Evolutionary conservation across 2,329 filamentous ascomycete genomes (phyloP).

Genomic region (Botryotinia calthae): DNA sequence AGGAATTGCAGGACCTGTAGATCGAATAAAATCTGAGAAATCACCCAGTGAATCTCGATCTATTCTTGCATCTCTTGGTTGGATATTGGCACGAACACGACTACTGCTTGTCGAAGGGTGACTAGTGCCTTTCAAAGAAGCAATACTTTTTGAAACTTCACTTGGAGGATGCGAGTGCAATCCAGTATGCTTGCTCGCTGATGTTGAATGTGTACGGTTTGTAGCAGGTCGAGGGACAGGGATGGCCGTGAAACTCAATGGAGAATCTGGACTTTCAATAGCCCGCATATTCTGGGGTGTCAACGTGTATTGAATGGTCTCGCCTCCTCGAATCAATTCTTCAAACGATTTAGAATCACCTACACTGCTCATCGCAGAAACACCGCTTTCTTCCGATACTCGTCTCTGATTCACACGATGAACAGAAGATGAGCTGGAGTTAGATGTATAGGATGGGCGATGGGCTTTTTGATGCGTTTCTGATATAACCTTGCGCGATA

Average conservation of each 20-base stretch:
- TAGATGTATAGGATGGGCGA: constrained; percentile 44
- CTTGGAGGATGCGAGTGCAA: constrained; percentile 29
- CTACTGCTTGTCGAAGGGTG: constrained; percentile 27
- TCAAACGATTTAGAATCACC: constrained; percentile 70
- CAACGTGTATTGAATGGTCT: constrained; percentile 79
- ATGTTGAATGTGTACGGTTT: constrained; percentile 34
- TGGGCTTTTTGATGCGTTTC: constrained; percentile 24
- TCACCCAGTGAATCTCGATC: constrained; percentile 71
- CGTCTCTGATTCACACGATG: constrained; percentile 52
- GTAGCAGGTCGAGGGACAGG: constrained; percentile 27
- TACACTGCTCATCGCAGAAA: constrained; percentile 41
- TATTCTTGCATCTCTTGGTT: constrained; percentile 70
- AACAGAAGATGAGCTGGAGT: constrained; percentile 49
- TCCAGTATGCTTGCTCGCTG: constrained; percentile 29
- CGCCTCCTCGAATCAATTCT: constrained; percentile 75
- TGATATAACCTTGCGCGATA: constrained; percentile 18
- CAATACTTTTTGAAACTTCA: constrained; percentile 12
- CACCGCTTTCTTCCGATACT: constrained; percentile 56
- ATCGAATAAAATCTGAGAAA: constrained; percentile 79
- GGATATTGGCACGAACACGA: constrained; percentile 29
- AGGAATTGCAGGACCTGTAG: constrained; percentile 56
- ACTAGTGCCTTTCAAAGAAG: not conserved
- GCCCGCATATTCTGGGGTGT: constrained; percentile 78
- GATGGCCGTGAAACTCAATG: constrained; percentile 29
- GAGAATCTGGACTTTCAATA: constrained; percentile 58